Evolutionary conservation across 2,329 filamentous ascomycete species (phyloP).

Genomic region (Sporothrix pallida): DNA sequence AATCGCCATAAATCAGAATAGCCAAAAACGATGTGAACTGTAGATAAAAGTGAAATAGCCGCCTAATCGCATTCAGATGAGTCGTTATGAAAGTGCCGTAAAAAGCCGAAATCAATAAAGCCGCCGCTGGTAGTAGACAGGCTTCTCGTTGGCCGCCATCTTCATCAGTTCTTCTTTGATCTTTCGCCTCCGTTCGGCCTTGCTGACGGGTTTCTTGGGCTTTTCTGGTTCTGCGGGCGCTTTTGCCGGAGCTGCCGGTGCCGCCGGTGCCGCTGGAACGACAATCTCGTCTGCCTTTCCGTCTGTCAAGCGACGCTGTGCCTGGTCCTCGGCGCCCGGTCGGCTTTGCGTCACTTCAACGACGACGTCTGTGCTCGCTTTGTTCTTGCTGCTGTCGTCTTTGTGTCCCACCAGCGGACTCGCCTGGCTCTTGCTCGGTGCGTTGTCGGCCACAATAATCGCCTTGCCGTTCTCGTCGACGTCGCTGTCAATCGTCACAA

Average conservation of each 20-base stretch:
- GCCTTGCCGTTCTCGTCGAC: conserved; percentile 37
- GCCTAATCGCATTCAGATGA: not conserved
- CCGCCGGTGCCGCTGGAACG: conserved; percentile 17
- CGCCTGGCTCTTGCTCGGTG: conserved; percentile 37
- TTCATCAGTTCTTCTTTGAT: conserved; percentile 45
- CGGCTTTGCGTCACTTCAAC: conserved; percentile 49
- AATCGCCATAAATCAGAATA: conserved; percentile 11
- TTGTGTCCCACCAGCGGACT: conserved; percentile 36
- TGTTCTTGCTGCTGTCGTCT: conserved; percentile 29
- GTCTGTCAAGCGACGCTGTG: not conserved
- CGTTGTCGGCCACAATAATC: conserved; percentile 26
- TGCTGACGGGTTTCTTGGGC: conserved; percentile 56
- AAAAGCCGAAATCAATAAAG: conserved; percentile 50
- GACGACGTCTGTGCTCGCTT: conserved; percentile 36
- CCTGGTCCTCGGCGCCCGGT: conserved; percentile 37
- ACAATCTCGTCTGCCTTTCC: not conserved
- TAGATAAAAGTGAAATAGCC: not conserved
- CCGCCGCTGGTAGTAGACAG: conserved; percentile 60
- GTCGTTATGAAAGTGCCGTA: not conserved
- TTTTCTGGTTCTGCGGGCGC: conserved; percentile 45
- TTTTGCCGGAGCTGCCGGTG: not conserved
- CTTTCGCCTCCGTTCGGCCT: conserved; percentile 59
- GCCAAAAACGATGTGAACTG: not conserved
- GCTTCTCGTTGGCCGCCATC: conserved; percentile 41
- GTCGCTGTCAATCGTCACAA: conserved; percentile 50